Conservation (phyloP, 2,329 filamentous ascomycete species). For the Cladosporium cucumerinum region DNA sequence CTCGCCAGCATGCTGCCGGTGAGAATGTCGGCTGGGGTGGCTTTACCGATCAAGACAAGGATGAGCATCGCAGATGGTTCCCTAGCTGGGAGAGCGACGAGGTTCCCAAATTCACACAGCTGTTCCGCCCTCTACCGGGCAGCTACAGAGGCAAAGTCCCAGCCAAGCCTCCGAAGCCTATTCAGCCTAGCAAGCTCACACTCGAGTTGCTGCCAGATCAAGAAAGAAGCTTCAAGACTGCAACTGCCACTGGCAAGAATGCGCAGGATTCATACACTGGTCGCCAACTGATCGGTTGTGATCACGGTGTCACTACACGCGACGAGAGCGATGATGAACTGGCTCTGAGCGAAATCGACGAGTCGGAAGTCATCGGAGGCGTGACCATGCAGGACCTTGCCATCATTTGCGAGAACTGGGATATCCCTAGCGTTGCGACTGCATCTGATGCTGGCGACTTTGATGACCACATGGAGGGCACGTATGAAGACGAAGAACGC, state of each 20-base stretch:
- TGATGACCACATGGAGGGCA: conserved; percentile 28
- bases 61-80: conserved; percentile 13
- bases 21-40: conserved; percentile 25
- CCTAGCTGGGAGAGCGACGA: conserved; percentile 58
- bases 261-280: conserved; percentile 47
- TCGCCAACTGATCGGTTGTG: conserved; percentile 44
- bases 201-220: conserved; percentile 84
- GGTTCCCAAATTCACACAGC: conserved; percentile 73
- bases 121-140: conserved; percentile 78
- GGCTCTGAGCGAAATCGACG: conserved; percentile 52
- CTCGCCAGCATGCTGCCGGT: conserved; percentile 22
- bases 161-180: conserved; percentile 71
- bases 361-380: conserved; percentile 67
- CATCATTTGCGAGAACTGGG: conserved; percentile 84
- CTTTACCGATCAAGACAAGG: conserved; percentile 49
- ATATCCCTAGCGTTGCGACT: conserved; percentile 56
- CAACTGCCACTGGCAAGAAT: conserved; percentile 45
- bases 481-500: conserved; percentile 36
- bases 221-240: conserved; percentile 78
- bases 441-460: conserved; percentile 34
- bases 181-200: conserved; percentile 82
- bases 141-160: conserved; percentile 77
- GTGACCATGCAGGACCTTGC: conserved; percentile 77
- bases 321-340: conserved; percentile 49
- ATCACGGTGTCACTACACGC: conserved; percentile 52